phyloP scores from a whole-genome alignment of 208 protist species.

The Trypanosoma vivax region DNA sequence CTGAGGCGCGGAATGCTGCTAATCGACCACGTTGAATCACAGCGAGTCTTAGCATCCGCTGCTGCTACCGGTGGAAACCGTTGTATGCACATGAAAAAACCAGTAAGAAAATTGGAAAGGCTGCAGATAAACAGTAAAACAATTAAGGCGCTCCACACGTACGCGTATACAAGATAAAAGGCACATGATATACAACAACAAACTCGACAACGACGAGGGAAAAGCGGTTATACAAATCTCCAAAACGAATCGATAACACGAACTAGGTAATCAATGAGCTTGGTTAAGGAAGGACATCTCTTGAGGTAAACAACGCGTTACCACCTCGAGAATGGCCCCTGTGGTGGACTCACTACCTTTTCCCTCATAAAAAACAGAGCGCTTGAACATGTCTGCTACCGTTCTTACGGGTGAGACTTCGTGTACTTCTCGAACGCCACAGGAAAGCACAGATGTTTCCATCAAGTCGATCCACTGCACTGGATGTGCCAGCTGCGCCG shows the following conservation, averaged over 20 bases:
- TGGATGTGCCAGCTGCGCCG: conserved; percentile 68
- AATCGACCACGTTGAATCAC: neutral
- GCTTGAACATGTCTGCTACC: conserved; percentile 69
- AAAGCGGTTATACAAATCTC: neutral
- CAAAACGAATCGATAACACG: neutral
- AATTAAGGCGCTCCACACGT: neutral
- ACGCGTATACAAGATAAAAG: neutral
- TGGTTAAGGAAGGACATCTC: conserved; percentile 20
- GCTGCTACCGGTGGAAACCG: conserved; percentile 4
- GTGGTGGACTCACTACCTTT: neutral
- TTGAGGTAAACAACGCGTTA: conserved; percentile 17
- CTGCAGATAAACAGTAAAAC: neutral
- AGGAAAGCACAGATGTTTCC: conserved; percentile 48
- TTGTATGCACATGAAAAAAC: conserved; percentile 7
- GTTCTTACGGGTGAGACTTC: conserved; percentile 63
- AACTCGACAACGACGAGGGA: neutral
- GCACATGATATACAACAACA: neutral
- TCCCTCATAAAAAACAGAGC: conserved; percentile 30
- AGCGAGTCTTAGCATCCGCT: conserved; percentile 16
- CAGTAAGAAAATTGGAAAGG: conserved; percentile 12
- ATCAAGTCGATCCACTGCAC: conserved; percentile 82
- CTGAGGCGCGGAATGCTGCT: conserved; percentile 14
- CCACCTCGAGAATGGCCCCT: conserved; percentile 6
- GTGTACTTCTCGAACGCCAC: conserved; percentile 29
- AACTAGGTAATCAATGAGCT: no score